A percentile compares a stretch with the other conserved stretches of the same genome.
These are phyloP conservation scores for Fusarium sp. DNA, from an alignment of 2,329 filamentous ascomycete species.

Conservation along the genomic window DNA sequence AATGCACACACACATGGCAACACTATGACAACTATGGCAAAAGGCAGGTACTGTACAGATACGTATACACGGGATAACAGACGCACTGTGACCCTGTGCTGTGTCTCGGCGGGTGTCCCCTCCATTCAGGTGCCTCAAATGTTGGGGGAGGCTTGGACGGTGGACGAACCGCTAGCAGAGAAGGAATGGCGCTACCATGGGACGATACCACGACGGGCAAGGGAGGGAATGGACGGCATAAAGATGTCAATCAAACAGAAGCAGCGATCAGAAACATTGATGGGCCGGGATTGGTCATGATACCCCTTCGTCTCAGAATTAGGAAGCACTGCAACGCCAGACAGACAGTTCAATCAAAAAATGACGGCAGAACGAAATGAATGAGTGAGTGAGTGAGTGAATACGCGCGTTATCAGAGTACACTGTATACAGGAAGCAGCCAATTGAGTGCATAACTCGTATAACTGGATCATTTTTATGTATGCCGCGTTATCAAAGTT, in stretches of 20 bases:
- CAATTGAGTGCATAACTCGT: constrained; percentile 25
- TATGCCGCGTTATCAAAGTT: constrained; percentile 23
- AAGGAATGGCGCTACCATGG: constrained; percentile 46
- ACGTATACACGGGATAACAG: neutral
- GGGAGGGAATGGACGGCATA: constrained; percentile 35
- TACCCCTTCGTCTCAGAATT: constrained; percentile 40
- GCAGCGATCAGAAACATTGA: constrained; percentile 38
- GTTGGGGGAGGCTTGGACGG: constrained; percentile 30
- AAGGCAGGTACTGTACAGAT: constrained; percentile 24
- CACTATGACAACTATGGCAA: constrained; percentile 24
- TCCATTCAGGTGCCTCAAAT: constrained; percentile 26
- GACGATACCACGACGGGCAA: constrained; percentile 42
- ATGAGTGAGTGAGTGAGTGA: neutral
- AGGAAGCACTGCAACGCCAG: constrained; percentile 37
- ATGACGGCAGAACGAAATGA: constrained; percentile 26
- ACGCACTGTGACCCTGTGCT: constrained; percentile 34
- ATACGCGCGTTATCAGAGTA: constrained; percentile 26
- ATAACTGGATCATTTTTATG: constrained; percentile 6
- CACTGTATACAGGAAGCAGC: constrained; percentile 23
- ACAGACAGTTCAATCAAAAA: constrained; percentile 31
- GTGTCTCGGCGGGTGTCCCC: neutral
- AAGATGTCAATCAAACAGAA: constrained; percentile 38
- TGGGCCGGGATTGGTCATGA: constrained; percentile 33
- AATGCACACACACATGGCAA: constrained; percentile 16
- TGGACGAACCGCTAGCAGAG: constrained; percentile 31